Conservation (phyloP, 805 yeast species). For the Nakazawaea wickerhamii region DNA sequence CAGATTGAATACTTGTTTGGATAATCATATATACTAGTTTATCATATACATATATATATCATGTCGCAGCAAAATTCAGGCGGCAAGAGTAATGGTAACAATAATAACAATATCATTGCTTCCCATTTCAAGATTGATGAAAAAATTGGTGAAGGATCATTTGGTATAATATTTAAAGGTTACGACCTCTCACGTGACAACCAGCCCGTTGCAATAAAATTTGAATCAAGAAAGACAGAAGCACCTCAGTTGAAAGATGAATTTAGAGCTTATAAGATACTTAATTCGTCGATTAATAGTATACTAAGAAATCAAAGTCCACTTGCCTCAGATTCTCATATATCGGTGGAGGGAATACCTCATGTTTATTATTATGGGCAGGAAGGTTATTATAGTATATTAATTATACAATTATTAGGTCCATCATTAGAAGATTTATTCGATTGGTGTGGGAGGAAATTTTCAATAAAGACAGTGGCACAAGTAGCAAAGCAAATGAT, state of each 20-base stretch:
- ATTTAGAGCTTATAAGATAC: constrained; percentile 68
- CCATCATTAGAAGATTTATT: constrained; percentile 80
- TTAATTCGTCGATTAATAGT: constrained; percentile 46
- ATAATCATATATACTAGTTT: too few species aligned
- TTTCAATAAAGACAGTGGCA: constrained; percentile 66
- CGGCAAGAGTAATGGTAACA: background rate
- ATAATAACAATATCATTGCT: constrained; percentile 33
- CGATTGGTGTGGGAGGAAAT: constrained; percentile 83
- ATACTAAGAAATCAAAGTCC: constrained; percentile 17
- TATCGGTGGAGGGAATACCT: constrained; percentile 58
- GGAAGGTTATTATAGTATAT: constrained; percentile 74
- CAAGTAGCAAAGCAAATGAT: constrained; percentile 78
- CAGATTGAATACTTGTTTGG: too few species aligned
- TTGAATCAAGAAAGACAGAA: constrained; percentile 74
- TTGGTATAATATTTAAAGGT: constrained; percentile 82
- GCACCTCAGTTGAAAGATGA: constrained; percentile 84
- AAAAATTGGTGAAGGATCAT: constrained; percentile 84
- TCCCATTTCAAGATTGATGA: constrained; percentile 75
- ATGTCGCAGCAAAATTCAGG: background rate
- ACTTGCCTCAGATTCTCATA: constrained; percentile 14
- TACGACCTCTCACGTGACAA: constrained; percentile 59
- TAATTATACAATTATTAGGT: constrained; percentile 75
- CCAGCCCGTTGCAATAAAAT: constrained; percentile 68
- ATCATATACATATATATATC: too few species aligned
- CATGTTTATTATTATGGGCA: constrained; percentile 81